phyloP scores from a whole-genome alignment of 2,329 filamentous ascomycete species.

The Neodidymelliopsis sp. region DNA sequence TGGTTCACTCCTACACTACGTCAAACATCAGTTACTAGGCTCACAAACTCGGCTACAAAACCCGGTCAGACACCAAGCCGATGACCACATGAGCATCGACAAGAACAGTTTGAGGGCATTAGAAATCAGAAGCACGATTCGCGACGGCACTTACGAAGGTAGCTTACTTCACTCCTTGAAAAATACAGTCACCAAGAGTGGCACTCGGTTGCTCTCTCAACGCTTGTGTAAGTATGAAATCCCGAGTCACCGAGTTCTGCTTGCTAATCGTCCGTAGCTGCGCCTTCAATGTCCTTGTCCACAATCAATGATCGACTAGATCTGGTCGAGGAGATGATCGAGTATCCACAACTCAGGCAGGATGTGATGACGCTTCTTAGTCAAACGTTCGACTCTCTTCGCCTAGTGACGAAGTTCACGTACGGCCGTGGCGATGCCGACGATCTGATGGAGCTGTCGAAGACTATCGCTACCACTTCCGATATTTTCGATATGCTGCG shows the following conservation, averaged over 20 bases:
- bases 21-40: constrained; percentile 78
- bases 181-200: constrained; percentile 89
- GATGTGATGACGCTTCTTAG: constrained; percentile 72
- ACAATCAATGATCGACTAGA: constrained; percentile 82
- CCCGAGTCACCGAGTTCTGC: not conserved
- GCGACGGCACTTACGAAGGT: constrained; percentile 79
- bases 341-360: constrained; percentile 72
- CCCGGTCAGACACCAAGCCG: constrained; percentile 74
- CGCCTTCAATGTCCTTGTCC: constrained; percentile 85
- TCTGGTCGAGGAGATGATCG: constrained; percentile 78
- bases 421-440: constrained; percentile 91
- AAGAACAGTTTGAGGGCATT: constrained; percentile 88
- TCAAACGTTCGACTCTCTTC: constrained; percentile 83
- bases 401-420: constrained; percentile 92
- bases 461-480: constrained; percentile 78
- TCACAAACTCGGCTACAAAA: constrained; percentile 82
- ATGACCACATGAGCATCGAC: constrained; percentile 88
- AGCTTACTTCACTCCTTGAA: constrained; percentile 90
- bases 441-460: constrained; percentile 83
- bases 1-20: constrained; percentile 82
- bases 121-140: constrained; percentile 86
- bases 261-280: constrained; percentile 54
- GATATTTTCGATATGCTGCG: constrained; percentile 61
- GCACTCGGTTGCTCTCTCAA: constrained; percentile 81
- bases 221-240: constrained; percentile 69